Base-by-base conservation (phyloP, 305 asterid species). In the Fraxinus nigra region DNA sequence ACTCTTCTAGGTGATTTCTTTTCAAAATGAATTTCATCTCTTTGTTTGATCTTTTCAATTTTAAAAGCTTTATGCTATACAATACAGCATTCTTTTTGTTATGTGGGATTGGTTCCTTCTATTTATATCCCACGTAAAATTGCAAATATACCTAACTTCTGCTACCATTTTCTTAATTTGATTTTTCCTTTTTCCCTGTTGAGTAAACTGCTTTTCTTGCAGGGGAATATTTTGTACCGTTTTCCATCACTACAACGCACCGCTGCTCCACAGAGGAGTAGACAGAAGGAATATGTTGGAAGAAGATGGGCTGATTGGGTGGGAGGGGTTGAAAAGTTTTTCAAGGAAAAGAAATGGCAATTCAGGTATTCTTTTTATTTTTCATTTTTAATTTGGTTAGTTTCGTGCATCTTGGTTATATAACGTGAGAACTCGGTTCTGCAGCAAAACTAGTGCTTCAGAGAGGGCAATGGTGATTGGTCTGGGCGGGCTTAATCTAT, bases 211-310 rank as follows among this genome's bases (percentile, higher is more conserved):
- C 79, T 75, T 79, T 83, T 59, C 81, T 37, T 85, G 89, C 94
- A 97, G 99, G 99, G 99, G 56, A 93, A 94, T 84, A 97, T 97
- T 84, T 87, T 97, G 80, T 97, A 97, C 91, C 93, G 95, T 76
- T 97, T 97, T 86, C 98, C 99, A 79, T 93, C 98, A 72, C 89
- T 97, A 59, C 99, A 97, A 86, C 99, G 99, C 78, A 97, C 99
- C 63, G 99, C 97, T 81, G 81, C 94, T 81, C 90, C 91, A 28
- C 93, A 87, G 80, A 88, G 89, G 88, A 87, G 90, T 86, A 90
- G 90, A 77, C 87, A 88, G 91, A 94, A 92, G 91, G 98, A 94
- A 86, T 93, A 90, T 54, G 89, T 92, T 38, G 98, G 99, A 75
- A 92, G 85, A 86, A 89, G 73, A 77, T 93, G 92, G 95, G 82